Evolutionary conservation across 345 rosid genomes (phyloP).

Genomic region (Salix udensis): DNA sequence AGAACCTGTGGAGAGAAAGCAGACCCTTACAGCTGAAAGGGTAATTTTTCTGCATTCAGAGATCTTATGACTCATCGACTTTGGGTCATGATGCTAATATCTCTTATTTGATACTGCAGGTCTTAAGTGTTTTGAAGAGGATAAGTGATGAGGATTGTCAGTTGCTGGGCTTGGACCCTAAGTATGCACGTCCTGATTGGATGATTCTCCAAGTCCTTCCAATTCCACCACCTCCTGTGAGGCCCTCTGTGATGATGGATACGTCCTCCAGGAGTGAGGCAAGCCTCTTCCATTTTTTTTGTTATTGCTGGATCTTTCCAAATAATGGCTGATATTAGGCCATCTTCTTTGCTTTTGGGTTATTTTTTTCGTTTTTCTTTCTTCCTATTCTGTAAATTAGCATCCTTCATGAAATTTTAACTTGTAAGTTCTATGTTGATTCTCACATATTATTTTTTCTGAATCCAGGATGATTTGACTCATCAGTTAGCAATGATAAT

Average conservation of each 20-base stretch:
- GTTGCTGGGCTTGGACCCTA: slow-evolving; percentile 81
- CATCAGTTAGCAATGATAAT: slow-evolving; percentile 93
- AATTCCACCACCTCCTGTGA: slow-evolving; percentile 97
- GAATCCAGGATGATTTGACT: slow-evolving; percentile 82
- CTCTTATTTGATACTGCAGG: slow-evolving; percentile 33
- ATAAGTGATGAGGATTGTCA: slow-evolving; percentile 92
- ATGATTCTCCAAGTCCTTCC: slow-evolving; percentile 98
- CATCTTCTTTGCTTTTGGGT: not conserved
- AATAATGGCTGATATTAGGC: not conserved
- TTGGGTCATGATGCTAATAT: slow-evolving; percentile 7
- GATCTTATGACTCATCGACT: not conserved
- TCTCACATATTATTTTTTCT: slow-evolving; percentile 16
- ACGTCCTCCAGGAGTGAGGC: slow-evolving; percentile 90
- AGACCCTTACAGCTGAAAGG: slow-evolving; percentile 90
- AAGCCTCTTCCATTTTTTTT: slow-evolving; percentile 20
- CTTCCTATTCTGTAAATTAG: not conserved
- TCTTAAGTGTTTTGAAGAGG: slow-evolving; percentile 86
- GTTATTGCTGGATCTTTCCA: not conserved
- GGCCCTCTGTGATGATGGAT: slow-evolving; percentile 99
- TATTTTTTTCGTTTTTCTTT: not conserved
- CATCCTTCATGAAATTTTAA: no score
- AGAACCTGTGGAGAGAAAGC: slow-evolving; percentile 91
- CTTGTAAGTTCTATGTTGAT: not conserved
- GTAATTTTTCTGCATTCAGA: slow-evolving; percentile 26
- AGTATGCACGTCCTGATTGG: slow-evolving; percentile 99